Evolutionary conservation across 768 basidiomycete species (phyloP), one percentile per base, ranked within the genome.

Genomic region (Tulasnella sp.): DNA sequence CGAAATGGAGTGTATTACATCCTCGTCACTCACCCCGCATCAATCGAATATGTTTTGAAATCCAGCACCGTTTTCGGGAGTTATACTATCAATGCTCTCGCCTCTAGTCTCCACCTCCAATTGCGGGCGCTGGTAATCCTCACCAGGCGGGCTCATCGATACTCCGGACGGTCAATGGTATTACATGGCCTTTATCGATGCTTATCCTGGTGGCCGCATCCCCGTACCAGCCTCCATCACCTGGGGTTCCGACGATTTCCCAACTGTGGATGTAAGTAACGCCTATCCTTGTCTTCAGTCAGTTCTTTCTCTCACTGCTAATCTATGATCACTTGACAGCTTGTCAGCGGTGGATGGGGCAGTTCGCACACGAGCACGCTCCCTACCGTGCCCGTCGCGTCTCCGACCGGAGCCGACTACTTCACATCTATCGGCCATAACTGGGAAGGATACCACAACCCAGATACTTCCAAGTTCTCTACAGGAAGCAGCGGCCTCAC

Each of bases 1-100:
- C 26, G 32, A 48, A 79, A 79, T 73, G 74, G 78, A 23, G 32
- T 37, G 11, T 79, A 79, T 57, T 76, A 77, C 48, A 74, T 79
- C 37, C 39, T 79, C 5, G 39, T 39, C 26, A 70, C 48, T 23
- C 48, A 57, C 46, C 78, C 55, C 10, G 29, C 73, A 11, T 35
- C 32, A 23, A 37, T 6, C 29, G 73, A 73, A 42, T 79, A 61
- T 26, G 40, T 76, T 16, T 20, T 79, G 20, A 79, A 75, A 75
- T 73, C 78, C 7, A 77, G 23, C 75, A 51, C 46, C 37, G 74
- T 51, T 11, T 51, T 51, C 10, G 51, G 51, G n/a, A 51, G 5
- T n/a, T 51, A 51, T 20, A 51, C 51, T 23, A 51, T 51, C 51
- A 51, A 51, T 20, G 51, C 51, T 11, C 51, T 51, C 51, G 51